A percentile compares a stretch with the other conserved stretches of the same genome.
These are phyloP conservation scores for Colletotrichum lindemuthianum DNA, from an alignment of 2,329 filamentous ascomycete genomes.

Conservation along the genomic window DNA sequence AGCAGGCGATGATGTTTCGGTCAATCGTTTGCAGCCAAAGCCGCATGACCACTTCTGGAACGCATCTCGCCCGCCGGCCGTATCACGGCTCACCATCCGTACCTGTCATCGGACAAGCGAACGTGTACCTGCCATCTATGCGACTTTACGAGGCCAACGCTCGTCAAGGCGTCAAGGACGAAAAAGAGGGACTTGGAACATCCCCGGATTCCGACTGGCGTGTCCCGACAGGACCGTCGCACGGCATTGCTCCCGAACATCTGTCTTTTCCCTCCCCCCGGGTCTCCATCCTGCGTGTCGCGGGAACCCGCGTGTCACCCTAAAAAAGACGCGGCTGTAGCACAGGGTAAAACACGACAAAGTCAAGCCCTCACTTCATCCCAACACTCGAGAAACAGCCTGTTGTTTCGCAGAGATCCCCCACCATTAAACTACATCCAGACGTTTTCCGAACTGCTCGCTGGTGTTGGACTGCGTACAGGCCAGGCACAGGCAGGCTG, in stretches of 20 bases:
- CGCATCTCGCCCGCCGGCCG: no score
- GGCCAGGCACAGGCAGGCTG: no score
- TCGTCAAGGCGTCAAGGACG: neutral
- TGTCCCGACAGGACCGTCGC: constrained; percentile 15
- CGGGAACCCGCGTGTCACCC: constrained; percentile 14
- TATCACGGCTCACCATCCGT: no score
- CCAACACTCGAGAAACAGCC: constrained; percentile 25
- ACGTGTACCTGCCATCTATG: neutral
- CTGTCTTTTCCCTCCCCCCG: constrained; percentile 20
- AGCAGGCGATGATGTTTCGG: no score
- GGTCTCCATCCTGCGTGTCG: constrained; percentile 13
- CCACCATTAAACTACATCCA: constrained; percentile 4
- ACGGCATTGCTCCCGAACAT: constrained; percentile 21
- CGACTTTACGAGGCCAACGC: neutral
- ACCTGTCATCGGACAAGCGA: no score
- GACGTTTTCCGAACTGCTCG: neutral
- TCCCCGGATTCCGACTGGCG: constrained; percentile 8
- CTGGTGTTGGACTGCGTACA: no score
- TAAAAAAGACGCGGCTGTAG: neutral
- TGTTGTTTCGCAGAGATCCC: constrained; percentile 15
- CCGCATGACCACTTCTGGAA: no score
- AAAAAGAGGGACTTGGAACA: neutral
- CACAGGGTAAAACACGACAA: neutral
- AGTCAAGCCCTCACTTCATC: constrained; percentile 18
- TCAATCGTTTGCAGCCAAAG: no score